These are phyloP conservation scores for Colletotrichum musicola DNA, from an alignment of 2,329 filamentous ascomycete species.

Conservation along the genomic window DNA sequence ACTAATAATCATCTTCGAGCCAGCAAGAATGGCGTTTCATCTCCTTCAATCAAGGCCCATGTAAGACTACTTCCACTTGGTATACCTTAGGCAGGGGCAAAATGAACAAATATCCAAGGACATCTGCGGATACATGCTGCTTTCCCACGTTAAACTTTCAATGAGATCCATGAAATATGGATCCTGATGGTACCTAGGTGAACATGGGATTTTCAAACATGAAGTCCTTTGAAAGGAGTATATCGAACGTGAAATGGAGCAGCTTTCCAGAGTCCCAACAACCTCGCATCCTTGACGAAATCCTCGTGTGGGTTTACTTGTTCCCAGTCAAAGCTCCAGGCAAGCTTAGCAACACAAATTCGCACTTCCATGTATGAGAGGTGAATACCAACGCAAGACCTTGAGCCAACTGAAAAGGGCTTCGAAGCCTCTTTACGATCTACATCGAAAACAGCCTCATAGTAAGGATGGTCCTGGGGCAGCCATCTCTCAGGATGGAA, in stretches of 20 bases:
- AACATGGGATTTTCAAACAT: background rate
- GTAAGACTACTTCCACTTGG: too few species aligned
- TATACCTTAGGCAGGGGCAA: too few species aligned
- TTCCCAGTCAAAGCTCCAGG: conserved; percentile 18
- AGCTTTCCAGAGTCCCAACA: conserved; percentile 26
- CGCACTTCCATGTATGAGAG: conserved; percentile 21
- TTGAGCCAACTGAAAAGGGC: conserved; percentile 16
- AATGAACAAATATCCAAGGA: too few species aligned
- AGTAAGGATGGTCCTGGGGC: background rate
- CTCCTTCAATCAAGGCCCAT: too few species aligned
- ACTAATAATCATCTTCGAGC: too few species aligned
- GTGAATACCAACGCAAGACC: conserved; percentile 20
- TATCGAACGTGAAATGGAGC: conserved; percentile 23
- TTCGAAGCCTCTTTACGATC: conserved; percentile 23
- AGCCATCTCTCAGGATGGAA: conserved; percentile 30
- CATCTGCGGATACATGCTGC: too few species aligned
- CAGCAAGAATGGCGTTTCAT: too few species aligned
- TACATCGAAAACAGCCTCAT: background rate
- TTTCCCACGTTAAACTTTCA: too few species aligned
- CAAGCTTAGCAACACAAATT: conserved; percentile 19
- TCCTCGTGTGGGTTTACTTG: conserved; percentile 8
- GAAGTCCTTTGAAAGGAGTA: background rate
- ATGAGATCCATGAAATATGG: too few species aligned
- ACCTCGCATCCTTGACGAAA: conserved; percentile 14
- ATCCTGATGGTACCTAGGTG: too few species aligned